Evolutionary conservation across 148 eudicot species (phyloP), one percentile per base, ranked within the genome.

Genomic region (Cornus suecica): DNA sequence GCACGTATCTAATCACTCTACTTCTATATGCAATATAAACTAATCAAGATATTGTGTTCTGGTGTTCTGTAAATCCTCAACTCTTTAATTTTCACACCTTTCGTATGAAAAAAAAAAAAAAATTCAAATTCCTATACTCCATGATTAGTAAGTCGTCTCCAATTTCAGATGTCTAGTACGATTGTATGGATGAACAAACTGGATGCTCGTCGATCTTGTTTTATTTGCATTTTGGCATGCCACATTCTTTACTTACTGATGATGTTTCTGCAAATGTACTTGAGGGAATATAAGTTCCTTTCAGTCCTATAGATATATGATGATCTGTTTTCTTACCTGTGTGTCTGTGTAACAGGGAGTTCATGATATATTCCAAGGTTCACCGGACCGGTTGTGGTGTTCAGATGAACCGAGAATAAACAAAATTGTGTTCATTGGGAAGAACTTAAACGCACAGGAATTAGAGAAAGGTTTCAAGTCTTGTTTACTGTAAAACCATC

Each of bases 341-440:
- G 48, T 66, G 30, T 66, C 2, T 26, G 27, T n/a, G n/a, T 28
- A 58, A 79, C 88, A 92, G 99, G 99, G 99, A 71, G 99, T 95
- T 68, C 97, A 95, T 68, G 99, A 95, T 78, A 92, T 95, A 86
- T 95, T 95, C 83, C 99, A 95, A 86, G 99, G 99, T 29, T 95
- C 98, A 28, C 98, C 98, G 0, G 98, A 94, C 62, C 83, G 98
- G 41, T 69, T 75, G 58, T 94, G 98, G 98, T 83, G 78, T 2
- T 70, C 89, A 11, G 80, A 91, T 24, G 98, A 91, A 82, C 82
- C 87, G 16, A 80, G 93, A 74, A 71, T 78, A 63, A 94, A 91
- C 87, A 94, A 94, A 88, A 79, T 94, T 29, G 98, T 94, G 28
- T 94, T 94, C 86, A 94, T 94, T 5, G 98, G 98, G 48, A 94